Evolutionary conservation across 2,329 filamentous ascomycete species (phyloP), one percentile per base, ranked within the genome.

Genomic region (Emergomyces pasteurianus): DNA sequence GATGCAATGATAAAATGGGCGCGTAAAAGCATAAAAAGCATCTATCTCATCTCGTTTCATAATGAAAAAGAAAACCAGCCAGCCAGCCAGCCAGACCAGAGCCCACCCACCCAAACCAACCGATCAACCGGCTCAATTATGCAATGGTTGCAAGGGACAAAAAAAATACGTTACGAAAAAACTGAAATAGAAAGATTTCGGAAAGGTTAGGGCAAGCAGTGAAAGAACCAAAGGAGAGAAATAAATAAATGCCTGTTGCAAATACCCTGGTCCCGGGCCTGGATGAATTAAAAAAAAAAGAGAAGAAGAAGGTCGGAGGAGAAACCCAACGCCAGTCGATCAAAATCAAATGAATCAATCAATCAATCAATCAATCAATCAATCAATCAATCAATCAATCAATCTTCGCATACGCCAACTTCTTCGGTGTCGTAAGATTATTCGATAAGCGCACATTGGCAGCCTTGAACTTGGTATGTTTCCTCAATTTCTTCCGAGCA

Each of bases 401-500:
- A 68, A 91, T 84, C 76, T 89, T 90, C 23, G 89, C 89, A 68
- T 81, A 85, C 62, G 86, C 85, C 50, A 92, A 78, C 63, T 81
- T 81, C 58, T 85, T 81, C 12, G 88, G 87, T 62, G 86, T 88
- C 65, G 81, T 83, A 60, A 95, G 80, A 67, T 95, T 92, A 74
- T 95, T 96, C 64, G 90, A 86, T 65, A 94, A 83, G 62, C 85
- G 85, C 63, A 89, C 78, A 50, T 85, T 83, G 21, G 84, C 81
- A 63, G 84, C 83, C 74, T 87, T 88, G 72, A 88, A 88, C 72
- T 92, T 92, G 72, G 84, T 86, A 76, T 95, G 89, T 74, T 96
- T 96, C 56, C 89, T 82, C 50, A 96, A 80, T 61, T 89, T 87
- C 79, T 95, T 96, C 62, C 94, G 82, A 8, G 94, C 94, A 42